Evolutionary conservation across 2,329 filamentous ascomycete species (phyloP).

Genomic region (Talaromyces piceae): DNA sequence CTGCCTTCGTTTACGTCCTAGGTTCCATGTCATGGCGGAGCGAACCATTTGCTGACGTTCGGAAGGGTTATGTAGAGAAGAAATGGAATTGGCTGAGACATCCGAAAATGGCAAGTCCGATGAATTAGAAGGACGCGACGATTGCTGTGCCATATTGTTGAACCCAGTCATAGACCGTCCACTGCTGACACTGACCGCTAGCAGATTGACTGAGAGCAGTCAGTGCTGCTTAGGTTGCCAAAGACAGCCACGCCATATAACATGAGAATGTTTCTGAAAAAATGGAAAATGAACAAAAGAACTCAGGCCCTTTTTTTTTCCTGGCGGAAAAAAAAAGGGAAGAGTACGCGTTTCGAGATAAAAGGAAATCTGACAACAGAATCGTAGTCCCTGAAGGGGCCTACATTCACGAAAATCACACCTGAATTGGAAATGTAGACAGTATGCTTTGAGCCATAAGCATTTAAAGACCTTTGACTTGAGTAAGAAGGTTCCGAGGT

Average conservation of each 20-base stretch:
- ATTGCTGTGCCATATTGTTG: not conserved
- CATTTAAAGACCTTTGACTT: not conserved
- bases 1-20: constrained; percentile 13
- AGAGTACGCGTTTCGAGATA: not conserved
- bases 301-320: not conserved
- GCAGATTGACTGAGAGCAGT: not conserved
- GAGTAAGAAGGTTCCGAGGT: not conserved
- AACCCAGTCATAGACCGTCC: not conserved
- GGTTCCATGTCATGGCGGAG: not conserved
- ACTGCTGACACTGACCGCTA: not conserved
- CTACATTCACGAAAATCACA: constrained; percentile 5
- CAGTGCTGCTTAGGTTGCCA: not conserved
- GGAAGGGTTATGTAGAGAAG: not conserved
- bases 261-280: not conserved
- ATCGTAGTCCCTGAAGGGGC: constrained; percentile 10
- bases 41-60: not conserved
- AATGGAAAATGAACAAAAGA: not conserved
- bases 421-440: not conserved
- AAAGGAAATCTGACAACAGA: constrained; percentile 4
- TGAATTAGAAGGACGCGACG: not conserved
- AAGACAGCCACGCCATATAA: not conserved
- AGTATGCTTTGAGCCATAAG: constrained; percentile 1
- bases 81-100: not conserved
- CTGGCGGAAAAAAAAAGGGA: not conserved
- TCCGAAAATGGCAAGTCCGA: not conserved